Percentiles rank a stretch among this genome's conserved stretches.
Conservation (phyloP, 202 grass and related monocot species). For the Setaria viridis region DNA sequence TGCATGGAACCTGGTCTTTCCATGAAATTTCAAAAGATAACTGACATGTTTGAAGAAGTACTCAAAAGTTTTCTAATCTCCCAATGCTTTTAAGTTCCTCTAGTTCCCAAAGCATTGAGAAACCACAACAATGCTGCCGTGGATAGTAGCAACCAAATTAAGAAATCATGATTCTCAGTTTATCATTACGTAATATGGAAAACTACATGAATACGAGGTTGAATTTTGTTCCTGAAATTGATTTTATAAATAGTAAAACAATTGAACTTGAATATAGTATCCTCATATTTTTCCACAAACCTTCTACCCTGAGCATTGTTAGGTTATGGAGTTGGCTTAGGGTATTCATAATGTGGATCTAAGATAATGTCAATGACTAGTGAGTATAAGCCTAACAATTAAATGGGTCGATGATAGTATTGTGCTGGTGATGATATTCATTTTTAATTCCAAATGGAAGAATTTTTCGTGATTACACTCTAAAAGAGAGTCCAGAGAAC, state of each 20-base stretch:
- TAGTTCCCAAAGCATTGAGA: background rate
- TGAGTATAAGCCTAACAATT: too few species aligned
- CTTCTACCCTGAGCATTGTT: too few species aligned
- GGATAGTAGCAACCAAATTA: background rate
- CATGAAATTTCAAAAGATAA: background rate
- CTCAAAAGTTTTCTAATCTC: background rate
- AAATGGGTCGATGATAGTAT: too few species aligned
- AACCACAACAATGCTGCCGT: background rate
- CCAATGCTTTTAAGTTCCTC: background rate
- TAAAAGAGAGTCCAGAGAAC: background rate
- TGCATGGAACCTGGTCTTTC: background rate
- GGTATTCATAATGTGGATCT: too few species aligned
- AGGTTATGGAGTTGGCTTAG: too few species aligned
- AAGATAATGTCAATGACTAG: too few species aligned
- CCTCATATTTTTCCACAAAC: background rate
- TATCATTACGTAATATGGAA: background rate
- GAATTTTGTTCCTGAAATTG: background rate
- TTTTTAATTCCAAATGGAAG: background rate
- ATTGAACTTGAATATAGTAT: background rate
- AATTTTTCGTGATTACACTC: background rate
- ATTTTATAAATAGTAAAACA: background rate
- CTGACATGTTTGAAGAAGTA: background rate
- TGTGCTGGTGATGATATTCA: background rate
- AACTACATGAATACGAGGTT: background rate
- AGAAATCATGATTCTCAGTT: background rate